Evolutionary conservation across 2,329 filamentous ascomycete genomes (phyloP).

Genomic region (Fusarium zealandicum): DNA sequence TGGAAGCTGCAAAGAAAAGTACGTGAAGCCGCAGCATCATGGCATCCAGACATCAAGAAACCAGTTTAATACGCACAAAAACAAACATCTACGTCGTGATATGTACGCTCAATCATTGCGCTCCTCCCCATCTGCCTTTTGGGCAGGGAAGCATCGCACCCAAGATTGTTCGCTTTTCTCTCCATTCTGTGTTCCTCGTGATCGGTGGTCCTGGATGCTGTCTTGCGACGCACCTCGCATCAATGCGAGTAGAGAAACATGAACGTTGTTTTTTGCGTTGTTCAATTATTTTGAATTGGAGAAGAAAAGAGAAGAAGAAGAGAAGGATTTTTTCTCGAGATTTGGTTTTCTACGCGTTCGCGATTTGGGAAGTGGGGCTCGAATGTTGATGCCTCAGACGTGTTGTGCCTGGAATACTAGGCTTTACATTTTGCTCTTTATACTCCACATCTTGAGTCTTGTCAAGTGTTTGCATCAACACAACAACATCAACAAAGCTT

Average conservation of each 20-base stretch:
- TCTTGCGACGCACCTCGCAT: constrained; percentile 55
- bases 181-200: constrained; percentile 59
- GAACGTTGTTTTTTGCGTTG: constrained; percentile 58
- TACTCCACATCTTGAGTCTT: not conserved
- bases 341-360: constrained; percentile 30
- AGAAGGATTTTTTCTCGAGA: constrained; percentile 21
- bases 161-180: constrained; percentile 65
- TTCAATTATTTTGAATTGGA: constrained; percentile 50
- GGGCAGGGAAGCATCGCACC: constrained; percentile 63
- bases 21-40: too few relatives aligned
- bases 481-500: too few relatives aligned
- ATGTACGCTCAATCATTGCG: constrained; percentile 69
- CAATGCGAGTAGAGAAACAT: constrained; percentile 49
- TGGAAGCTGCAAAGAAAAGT: too few relatives aligned
- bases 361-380: constrained; percentile 30
- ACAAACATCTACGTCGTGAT: constrained; percentile 13
- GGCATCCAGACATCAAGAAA: not conserved
- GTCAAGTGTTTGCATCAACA: too few relatives aligned
- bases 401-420: constrained; percentile 27
- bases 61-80: constrained; percentile 3
- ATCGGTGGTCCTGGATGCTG: constrained; percentile 57
- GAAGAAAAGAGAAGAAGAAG: constrained; percentile 29
- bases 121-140: constrained; percentile 57
- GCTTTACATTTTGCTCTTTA: not conserved
- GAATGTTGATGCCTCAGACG: constrained; percentile 14